A percentile compares a stretch with the other conserved stretches of the same genome.
These are phyloP conservation scores for Phytophthora fragariae DNA, from an alignment of 352 stramenopile species.

Conservation along the genomic window DNA sequence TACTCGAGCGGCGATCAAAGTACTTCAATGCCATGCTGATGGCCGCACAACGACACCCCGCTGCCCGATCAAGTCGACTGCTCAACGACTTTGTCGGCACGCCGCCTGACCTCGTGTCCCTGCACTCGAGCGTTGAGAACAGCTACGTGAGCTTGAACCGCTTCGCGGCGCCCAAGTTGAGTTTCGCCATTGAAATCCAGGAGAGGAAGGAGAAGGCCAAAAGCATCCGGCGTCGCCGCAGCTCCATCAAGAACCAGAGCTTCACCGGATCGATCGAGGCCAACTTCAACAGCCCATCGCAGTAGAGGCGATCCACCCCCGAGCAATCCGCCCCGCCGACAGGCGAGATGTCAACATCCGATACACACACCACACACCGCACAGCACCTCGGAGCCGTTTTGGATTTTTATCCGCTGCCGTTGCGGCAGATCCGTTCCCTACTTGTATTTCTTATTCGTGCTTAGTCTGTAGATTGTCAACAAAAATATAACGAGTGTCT, in stretches of 20 bases:
- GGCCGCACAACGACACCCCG: slow-evolving; percentile 56
- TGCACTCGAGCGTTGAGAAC: slow-evolving; percentile 66
- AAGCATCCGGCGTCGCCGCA: slow-evolving; percentile 64
- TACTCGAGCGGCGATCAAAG: slow-evolving; percentile 66
- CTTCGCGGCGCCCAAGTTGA: slow-evolving; percentile 74
- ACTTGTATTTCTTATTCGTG: slow-evolving; percentile 26
- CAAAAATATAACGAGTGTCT: slow-evolving; percentile 33
- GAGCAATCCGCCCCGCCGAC: slow-evolving; percentile 18
- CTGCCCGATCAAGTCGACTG: slow-evolving; percentile 58
- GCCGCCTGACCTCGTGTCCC: slow-evolving; percentile 62
- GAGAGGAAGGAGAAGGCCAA: slow-evolving; percentile 78
- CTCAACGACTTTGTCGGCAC: slow-evolving; percentile 78
- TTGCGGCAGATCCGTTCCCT: slow-evolving; percentile 21
- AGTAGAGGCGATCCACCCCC: slow-evolving; percentile 17
- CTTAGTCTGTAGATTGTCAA: slow-evolving; percentile 39
- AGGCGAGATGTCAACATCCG: slow-evolving; percentile 30
- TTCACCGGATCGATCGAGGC: slow-evolving; percentile 42
- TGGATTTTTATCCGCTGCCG: slow-evolving; percentile 32
- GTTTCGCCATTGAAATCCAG: slow-evolving; percentile 74
- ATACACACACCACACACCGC: slow-evolving; percentile 13
- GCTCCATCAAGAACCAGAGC: slow-evolving; percentile 51
- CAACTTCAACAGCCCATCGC: slow-evolving; percentile 27
- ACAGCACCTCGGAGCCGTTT: slow-evolving; percentile 33
- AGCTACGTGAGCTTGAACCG: slow-evolving; percentile 83
- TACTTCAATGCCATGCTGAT: slow-evolving; percentile 77